Evolutionary conservation across 129 eudicot species (phyloP).

Genomic region (Flaveria linearis): DNA sequence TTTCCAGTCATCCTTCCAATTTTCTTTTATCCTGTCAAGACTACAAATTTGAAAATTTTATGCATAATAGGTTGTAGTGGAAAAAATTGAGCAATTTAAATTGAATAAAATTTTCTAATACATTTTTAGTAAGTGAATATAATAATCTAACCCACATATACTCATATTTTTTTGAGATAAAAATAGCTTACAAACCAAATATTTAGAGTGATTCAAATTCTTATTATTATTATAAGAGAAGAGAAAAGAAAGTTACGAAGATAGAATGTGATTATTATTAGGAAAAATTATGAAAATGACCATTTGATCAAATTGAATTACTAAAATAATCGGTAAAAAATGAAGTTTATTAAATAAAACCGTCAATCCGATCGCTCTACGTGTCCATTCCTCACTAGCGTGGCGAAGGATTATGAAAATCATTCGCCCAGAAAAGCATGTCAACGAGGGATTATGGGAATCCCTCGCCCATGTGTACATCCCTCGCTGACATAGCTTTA

Average conservation of each 20-base stretch:
- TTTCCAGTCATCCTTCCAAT: neutral
- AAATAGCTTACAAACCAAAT: neutral
- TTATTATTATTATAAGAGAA: neutral
- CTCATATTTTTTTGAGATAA: neutral
- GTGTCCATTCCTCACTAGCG: no score
- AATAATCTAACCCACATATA: neutral
- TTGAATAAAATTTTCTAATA: neutral
- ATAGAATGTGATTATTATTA: no score
- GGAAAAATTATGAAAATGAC: no score
- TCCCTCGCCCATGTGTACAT: no score
- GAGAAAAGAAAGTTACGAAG: neutral
- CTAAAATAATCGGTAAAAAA: no score
- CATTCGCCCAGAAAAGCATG: no score
- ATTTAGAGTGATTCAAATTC: neutral
- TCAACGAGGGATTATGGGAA: no score
- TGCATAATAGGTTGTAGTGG: neutral
- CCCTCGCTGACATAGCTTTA: no score
- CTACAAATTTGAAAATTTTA: conserved; percentile 9
- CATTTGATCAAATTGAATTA: no score
- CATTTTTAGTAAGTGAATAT: neutral
- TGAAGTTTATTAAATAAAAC: no score
- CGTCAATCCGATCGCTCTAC: no score
- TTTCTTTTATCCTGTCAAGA: neutral
- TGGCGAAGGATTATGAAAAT: no score
- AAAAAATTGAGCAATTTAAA: neutral